A percentile compares a stretch with the other conserved stretches of the same genome.
Evolutionary conservation across 495 filamentous ascomycete genomes (phyloP).

Genomic region (Pyronema domesticum): DNA sequence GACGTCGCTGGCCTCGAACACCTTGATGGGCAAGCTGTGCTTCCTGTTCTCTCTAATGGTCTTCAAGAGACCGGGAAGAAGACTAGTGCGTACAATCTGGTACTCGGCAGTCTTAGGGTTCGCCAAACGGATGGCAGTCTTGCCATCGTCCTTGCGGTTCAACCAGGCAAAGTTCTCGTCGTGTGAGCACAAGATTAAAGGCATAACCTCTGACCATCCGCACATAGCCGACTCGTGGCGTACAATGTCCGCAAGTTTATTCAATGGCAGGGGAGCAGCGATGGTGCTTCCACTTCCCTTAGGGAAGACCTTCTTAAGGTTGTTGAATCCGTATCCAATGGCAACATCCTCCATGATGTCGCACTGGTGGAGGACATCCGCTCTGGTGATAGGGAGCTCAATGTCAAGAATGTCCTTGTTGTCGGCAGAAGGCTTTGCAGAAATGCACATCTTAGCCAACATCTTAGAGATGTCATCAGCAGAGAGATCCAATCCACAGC

Average conservation of each 20-base stretch:
- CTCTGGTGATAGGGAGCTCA: conserved; percentile 67
- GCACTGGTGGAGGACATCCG: conserved; percentile 87
- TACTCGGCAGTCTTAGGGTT: conserved; percentile 96
- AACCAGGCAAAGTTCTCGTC: conserved; percentile 98
- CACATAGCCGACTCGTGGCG: conserved; percentile 81
- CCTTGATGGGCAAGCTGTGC: conserved; percentile 72
- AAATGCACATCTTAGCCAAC: conserved; percentile 71
- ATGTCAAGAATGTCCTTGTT: conserved; percentile 55
- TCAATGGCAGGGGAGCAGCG: conserved; percentile 72
- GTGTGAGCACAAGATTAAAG: conserved; percentile 89
- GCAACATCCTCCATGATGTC: conserved; percentile 99
- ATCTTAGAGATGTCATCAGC: conserved; percentile 53
- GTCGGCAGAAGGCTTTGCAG: conserved; percentile 48
- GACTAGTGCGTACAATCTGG: conserved; percentile 79
- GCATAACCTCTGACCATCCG: conserved; percentile 92
- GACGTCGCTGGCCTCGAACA: conserved; percentile 86
- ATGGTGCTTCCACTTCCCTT: conserved; percentile 58
- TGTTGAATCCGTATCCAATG: conserved; percentile 92
- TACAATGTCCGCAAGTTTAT: conserved; percentile 86
- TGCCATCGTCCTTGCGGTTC: conserved; percentile 77
- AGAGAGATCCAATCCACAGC: conserved; percentile 62
- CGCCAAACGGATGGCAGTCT: conserved; percentile 66
- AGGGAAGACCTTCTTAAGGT: conserved; percentile 65
- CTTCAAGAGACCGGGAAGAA: conserved; percentile 84
- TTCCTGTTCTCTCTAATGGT: conserved; percentile 89